phyloP scores from a whole-genome alignment of 2,329 filamentous ascomycete species.

The Exophiala sp. region DNA sequence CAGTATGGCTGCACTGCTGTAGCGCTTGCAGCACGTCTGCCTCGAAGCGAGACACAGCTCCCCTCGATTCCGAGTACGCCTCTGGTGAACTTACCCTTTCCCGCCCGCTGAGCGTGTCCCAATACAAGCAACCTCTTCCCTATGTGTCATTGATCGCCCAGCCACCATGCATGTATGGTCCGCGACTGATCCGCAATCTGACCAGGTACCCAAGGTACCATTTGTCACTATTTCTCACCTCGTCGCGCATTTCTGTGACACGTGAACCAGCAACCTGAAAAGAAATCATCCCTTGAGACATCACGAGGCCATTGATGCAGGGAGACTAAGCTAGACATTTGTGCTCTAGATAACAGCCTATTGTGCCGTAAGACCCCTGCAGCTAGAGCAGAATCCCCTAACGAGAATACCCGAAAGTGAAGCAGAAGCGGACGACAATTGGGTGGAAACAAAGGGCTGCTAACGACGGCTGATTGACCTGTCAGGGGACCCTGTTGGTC shows the following conservation, averaged over 20 bases:
- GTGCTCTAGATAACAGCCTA: conserved; percentile 9
- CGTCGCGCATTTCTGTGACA: conserved; percentile 14
- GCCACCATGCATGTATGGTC: conserved; percentile 12
- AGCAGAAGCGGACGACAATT: background rate
- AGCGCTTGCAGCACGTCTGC: background rate
- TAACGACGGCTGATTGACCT: background rate
- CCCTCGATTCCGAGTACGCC: conserved; percentile 9
- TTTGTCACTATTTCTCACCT: conserved; percentile 20
- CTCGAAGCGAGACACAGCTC: conserved; percentile 1
- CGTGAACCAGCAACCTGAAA: conserved; percentile 14
- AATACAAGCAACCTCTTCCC: background rate
- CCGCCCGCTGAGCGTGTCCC: background rate
- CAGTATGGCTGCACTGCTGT: too few species aligned
- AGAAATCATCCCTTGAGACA: conserved; percentile 20
- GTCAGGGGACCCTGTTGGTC: conserved; percentile 5
- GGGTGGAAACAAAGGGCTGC: background rate
- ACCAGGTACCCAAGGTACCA: conserved; percentile 13
- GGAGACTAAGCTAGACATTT: too few species aligned
- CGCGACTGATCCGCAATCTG: conserved; percentile 12
- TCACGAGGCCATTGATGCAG: background rate
- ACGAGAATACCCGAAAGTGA: background rate
- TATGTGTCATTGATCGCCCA: conserved; percentile 20
- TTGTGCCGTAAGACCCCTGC: conserved; percentile 3
- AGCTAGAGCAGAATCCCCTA: conserved; percentile 1
- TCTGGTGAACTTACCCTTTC: background rate